Conservation (phyloP, 768 basidiomycete genomes). For the Suillus ampliporus region DNA sequence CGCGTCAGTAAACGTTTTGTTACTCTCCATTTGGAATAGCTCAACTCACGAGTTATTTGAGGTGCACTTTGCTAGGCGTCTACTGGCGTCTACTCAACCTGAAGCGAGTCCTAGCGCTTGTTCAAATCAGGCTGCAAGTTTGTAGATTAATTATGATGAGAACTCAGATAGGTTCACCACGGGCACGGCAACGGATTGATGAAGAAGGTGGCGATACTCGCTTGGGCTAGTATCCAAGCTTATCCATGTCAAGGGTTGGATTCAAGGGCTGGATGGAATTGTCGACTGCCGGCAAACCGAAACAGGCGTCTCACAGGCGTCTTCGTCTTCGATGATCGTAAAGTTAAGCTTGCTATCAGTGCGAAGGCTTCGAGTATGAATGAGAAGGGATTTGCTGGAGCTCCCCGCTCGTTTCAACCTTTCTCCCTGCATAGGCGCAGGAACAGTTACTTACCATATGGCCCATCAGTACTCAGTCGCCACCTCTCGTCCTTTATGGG, state of each 20-base stretch:
- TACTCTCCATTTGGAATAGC: conserved; percentile 1
- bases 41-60: neutral
- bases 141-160: conserved; percentile 3
- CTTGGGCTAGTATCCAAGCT: neutral
- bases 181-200: conserved; percentile 6
- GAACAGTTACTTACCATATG: neutral
- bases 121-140: neutral
- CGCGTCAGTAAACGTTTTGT: neutral
- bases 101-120: neutral
- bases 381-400: neutral
- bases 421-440: neutral
- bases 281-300: neutral
- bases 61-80: neutral
- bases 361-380: neutral
- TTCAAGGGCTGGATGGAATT: neutral
- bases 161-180: neutral
- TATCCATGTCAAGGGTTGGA: neutral
- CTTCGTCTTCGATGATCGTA: neutral
- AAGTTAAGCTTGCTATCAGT: neutral
- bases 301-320: neutral
- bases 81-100: too few relatives aligned
- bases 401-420: neutral
- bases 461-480: conserved; percentile 20
- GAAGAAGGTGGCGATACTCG: neutral
- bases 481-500: conserved; percentile 28